These are phyloP conservation scores for Osmozyma mogii DNA, from an alignment of 805 yeast genomes.

Conservation along the genomic window DNA sequence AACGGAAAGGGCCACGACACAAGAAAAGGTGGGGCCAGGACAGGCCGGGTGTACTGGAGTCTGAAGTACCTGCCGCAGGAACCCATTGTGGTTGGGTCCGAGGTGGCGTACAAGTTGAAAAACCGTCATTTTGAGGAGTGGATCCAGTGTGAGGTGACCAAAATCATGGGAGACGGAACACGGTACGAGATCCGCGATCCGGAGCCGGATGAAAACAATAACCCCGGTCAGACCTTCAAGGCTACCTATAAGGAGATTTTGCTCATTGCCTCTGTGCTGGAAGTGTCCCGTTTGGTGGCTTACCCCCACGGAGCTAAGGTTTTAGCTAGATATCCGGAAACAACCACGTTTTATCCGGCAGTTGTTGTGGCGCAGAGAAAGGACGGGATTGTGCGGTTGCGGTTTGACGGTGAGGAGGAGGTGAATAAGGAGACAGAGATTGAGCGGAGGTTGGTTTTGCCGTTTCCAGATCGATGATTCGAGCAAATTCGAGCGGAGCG, in stretches of 20 bases:
- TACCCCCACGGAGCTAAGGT: constrained; percentile 77
- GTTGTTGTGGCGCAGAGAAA: constrained; percentile 72
- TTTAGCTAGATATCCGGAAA: constrained; percentile 91
- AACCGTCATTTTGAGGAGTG: constrained; percentile 79
- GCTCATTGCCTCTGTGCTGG: constrained; percentile 53
- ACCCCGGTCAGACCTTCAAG: constrained; percentile 78
- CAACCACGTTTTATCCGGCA: constrained; percentile 95
- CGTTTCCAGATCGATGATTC: constrained; percentile 42
- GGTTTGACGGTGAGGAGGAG: constrained; percentile 96
- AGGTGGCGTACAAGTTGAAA: constrained; percentile 78
- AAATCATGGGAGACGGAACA: constrained; percentile 64
- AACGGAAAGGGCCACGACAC: constrained; percentile 7
- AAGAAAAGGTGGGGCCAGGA: constrained; percentile 9
- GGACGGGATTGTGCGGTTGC: constrained; percentile 69
- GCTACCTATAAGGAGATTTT: constrained; percentile 77
- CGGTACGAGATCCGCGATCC: constrained; percentile 90
- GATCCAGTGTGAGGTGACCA: constrained; percentile 90
- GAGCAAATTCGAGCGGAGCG: neutral
- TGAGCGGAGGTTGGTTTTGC: constrained; percentile 73
- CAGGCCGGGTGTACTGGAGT: constrained; percentile 40
- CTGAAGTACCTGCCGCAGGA: constrained; percentile 55
- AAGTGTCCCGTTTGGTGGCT: constrained; percentile 33
- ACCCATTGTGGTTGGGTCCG: constrained; percentile 58
- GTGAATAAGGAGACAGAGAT: constrained; percentile 94
- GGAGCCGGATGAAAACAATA: constrained; percentile 90